These are phyloP conservation scores for Penicillium fuscoglaucum DNA, from an alignment of 2,329 filamentous ascomycete species.

Conservation along the genomic window DNA sequence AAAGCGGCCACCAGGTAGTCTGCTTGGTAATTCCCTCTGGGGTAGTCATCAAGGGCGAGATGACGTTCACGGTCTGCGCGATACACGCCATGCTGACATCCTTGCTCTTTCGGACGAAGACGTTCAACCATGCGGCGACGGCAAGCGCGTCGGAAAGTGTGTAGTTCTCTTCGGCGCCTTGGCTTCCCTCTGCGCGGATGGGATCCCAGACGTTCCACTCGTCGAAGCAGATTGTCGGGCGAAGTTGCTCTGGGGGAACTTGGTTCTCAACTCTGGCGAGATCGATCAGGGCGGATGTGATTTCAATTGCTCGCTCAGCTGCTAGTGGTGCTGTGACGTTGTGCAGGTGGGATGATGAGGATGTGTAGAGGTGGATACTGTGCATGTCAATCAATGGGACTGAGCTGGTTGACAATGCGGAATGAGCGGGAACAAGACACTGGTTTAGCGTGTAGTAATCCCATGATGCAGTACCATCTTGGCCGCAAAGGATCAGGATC, in stretches of 20 bases:
- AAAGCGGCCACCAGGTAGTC: slow-evolving; percentile 72
- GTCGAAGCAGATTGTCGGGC: slow-evolving; percentile 75
- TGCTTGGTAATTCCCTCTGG: slow-evolving; percentile 65
- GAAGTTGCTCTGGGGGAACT: slow-evolving; percentile 56
- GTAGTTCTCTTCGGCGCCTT: slow-evolving; percentile 72
- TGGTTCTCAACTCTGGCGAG: slow-evolving; percentile 69
- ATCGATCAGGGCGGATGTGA: slow-evolving; percentile 68
- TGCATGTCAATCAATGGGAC: slow-evolving; percentile 70
- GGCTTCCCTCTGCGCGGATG: slow-evolving; percentile 66
- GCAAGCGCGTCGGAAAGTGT: slow-evolving; percentile 73
- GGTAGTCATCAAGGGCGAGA: slow-evolving; percentile 73
- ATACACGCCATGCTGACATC: slow-evolving; percentile 77
- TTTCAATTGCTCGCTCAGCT: slow-evolving; percentile 73
- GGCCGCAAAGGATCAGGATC: slow-evolving; percentile 71
- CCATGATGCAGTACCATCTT: slow-evolving; percentile 69
- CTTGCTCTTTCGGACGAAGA: slow-evolving; percentile 70
- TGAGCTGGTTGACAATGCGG: slow-evolving; percentile 41
- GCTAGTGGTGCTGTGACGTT: slow-evolving; percentile 65
- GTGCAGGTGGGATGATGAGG: slow-evolving; percentile 54
- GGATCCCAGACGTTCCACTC: slow-evolving; percentile 87
- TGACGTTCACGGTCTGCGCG: slow-evolving; percentile 76
- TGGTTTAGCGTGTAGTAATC: slow-evolving; percentile 72
- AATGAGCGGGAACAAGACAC: slow-evolving; percentile 57
- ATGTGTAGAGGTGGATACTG: slow-evolving; percentile 77
- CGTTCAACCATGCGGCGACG: slow-evolving; percentile 74